phyloP scores from a whole-genome alignment of 2,329 filamentous ascomycete species.

The Pezicula carpinea region DNA sequence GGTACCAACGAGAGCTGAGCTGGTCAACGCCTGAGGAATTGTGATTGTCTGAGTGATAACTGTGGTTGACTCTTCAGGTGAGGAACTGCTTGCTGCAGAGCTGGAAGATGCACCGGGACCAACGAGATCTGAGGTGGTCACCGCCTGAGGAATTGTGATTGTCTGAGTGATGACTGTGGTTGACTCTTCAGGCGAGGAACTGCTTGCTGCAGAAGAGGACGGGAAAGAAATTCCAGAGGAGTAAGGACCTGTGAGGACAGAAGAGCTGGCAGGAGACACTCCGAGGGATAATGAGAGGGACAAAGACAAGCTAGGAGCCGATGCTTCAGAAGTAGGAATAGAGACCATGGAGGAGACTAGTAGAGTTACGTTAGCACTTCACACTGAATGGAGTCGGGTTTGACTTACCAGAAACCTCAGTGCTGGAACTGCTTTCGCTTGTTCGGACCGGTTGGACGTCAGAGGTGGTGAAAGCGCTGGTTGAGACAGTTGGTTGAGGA shows the following conservation, averaged over 20 bases:
- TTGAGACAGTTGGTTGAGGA: conserved; percentile 20
- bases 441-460: neutral
- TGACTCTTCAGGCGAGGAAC: neutral
- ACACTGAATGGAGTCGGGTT: conserved; percentile 3
- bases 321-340: neutral
- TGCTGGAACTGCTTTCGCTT: conserved; percentile 3
- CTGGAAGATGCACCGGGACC: neutral
- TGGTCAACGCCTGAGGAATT: neutral
- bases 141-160: neutral
- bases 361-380: neutral
- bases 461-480: neutral
- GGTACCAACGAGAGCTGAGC: neutral
- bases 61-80: neutral
- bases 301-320: conserved; percentile 7
- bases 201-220: no score
- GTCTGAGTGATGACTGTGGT: neutral
- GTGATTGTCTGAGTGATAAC: neutral
- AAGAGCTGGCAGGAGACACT: conserved; percentile 23
- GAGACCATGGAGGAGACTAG: neutral
- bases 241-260: conserved; percentile 11
- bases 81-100: neutral
- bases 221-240: neutral
- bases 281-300: no score
- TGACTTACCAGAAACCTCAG: conserved; percentile 8
- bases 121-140: neutral